Percentiles rank a stretch among this genome's conserved stretches.
Conservation (phyloP, 2,329 filamentous ascomycete genomes). For the Clonostachys chloroleuca region DNA sequence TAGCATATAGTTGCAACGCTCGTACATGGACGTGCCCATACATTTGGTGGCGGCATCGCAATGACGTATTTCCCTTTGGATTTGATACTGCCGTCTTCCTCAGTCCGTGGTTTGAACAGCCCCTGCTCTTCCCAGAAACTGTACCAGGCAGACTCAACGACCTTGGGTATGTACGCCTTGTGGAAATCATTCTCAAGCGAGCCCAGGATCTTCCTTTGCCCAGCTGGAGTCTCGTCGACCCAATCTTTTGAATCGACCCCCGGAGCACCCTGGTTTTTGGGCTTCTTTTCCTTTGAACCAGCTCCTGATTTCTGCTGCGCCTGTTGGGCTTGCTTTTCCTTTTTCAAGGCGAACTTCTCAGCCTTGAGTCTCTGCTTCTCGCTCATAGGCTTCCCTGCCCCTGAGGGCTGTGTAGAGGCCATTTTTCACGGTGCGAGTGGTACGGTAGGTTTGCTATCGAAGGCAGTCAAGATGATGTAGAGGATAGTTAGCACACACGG, state of each 20-base stretch:
- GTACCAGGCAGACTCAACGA: constrained; percentile 90
- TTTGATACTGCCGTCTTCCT: constrained; percentile 72
- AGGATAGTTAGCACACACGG: no score
- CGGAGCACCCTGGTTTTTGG: constrained; percentile 57
- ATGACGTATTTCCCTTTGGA: constrained; percentile 84
- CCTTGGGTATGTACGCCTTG: constrained; percentile 88
- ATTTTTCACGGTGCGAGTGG: no score
- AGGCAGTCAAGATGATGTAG: no score
- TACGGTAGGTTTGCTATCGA: no score
- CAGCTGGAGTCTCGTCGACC: constrained; percentile 68
- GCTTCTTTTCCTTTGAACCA: constrained; percentile 70
- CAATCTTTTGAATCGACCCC: constrained; percentile 64
- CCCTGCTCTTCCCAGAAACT: constrained; percentile 96
- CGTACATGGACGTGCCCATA: constrained; percentile 19
- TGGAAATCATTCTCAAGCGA: constrained; percentile 73
- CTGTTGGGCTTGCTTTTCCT: no score
- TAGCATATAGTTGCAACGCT: no score
- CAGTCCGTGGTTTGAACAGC: constrained; percentile 86
- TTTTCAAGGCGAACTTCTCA: no score
- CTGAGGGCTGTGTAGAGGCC: no score
- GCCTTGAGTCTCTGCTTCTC: no score
- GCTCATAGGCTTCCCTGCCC: no score
- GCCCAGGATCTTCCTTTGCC: constrained; percentile 77
- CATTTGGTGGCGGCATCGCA: constrained; percentile 89
- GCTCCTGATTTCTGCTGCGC: constrained; percentile 8